A percentile compares a stretch with the other conserved stretches of the same genome.
These are phyloP conservation scores for Daldinia eschscholtzii DNA, from an alignment of 2,329 filamentous ascomycete species.

Conservation along the genomic window DNA sequence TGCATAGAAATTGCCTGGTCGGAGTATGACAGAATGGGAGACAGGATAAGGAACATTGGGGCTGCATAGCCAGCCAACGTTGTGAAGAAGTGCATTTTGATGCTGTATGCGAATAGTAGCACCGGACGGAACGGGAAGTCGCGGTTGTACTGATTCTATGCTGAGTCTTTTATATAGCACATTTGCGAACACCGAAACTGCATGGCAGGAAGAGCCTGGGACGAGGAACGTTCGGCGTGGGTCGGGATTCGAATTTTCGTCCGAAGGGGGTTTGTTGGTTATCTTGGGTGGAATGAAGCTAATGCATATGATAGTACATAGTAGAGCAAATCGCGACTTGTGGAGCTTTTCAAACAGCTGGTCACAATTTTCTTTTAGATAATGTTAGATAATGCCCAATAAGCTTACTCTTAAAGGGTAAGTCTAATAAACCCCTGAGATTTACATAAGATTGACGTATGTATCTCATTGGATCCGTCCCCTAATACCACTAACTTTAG, in stretches of 20 bases:
- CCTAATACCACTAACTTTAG: neutral
- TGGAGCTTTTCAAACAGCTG: conserved; percentile 34
- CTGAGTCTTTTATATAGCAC: conserved; percentile 4
- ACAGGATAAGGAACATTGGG: conserved; percentile 73
- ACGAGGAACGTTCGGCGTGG: conserved; percentile 1
- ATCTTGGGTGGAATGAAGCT: conserved; percentile 22
- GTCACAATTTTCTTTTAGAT: conserved; percentile 19
- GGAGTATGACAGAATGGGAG: conserved; percentile 73
- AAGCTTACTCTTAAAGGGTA: conserved; percentile 12
- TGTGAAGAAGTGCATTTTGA: conserved; percentile 60
- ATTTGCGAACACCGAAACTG: conserved; percentile 2
- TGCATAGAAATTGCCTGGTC: conserved; percentile 77
- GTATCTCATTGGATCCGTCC: conserved; percentile 2
- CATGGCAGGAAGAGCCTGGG: conserved; percentile 9
- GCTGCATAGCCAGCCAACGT: conserved; percentile 68
- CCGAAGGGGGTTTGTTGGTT: conserved; percentile 2
- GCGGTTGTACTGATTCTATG: conserved; percentile 22
- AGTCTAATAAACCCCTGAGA: conserved; percentile 10
- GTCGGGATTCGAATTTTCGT: conserved; percentile 23
- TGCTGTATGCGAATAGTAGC: conserved; percentile 13
- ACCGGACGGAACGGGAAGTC: conserved; percentile 17
- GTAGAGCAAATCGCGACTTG: conserved; percentile 29
- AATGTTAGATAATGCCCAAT: neutral
- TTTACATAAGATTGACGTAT: conserved; percentile 33
- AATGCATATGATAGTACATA: conserved; percentile 18